Conservation (phyloP, 2,329 filamentous ascomycete species). For the Phialemonium atrogriseum region DNA sequence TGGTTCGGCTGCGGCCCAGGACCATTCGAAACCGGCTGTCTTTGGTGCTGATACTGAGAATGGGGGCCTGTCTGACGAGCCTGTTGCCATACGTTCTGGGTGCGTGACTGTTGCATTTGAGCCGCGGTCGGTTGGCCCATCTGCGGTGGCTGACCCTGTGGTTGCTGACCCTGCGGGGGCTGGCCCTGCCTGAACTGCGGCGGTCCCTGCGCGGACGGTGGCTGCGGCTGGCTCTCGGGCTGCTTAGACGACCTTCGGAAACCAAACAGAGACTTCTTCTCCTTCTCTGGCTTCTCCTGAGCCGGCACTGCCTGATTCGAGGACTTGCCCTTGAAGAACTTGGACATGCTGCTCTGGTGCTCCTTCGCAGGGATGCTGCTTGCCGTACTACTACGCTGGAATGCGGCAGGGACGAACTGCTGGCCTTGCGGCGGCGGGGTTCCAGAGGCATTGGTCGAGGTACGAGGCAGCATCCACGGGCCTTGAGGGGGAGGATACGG, state of each 20-base stretch:
- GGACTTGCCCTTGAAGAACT: constrained; percentile 15
- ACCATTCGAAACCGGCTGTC: constrained; percentile 9
- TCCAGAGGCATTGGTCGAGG: constrained; percentile 1
- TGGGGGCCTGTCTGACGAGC: constrained; percentile 6
- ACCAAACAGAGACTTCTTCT: constrained; percentile 14
- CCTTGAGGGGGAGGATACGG: not conserved
- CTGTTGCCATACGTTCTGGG: not conserved
- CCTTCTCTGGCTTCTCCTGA: constrained; percentile 13
- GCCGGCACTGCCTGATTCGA: constrained; percentile 4
- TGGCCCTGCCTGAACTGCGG: constrained; percentile 6
- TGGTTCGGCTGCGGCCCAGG: constrained; percentile 1
- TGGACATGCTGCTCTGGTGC: constrained; percentile 18
- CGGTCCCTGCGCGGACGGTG: constrained; percentile 3
- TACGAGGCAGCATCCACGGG: not conserved
- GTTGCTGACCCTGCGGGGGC: constrained; percentile 5
- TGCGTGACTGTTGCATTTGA: constrained; percentile 2
- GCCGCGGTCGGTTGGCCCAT: constrained; percentile 1
- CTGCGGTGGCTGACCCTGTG: constrained; percentile 3
- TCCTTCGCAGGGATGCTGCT: constrained; percentile 9
- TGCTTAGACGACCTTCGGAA: constrained; percentile 13
- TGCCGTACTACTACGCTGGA: constrained; percentile 7
- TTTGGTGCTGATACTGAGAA: constrained; percentile 11
- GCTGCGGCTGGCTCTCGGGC: constrained; percentile 4
- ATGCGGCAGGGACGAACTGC: constrained; percentile 3
- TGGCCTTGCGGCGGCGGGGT: not conserved